A percentile compares a stretch with the other conserved stretches of the same genome.
These are phyloP conservation scores for Trametes punicea DNA, from an alignment of 768 basidiomycete species.

Conservation along the genomic window DNA sequence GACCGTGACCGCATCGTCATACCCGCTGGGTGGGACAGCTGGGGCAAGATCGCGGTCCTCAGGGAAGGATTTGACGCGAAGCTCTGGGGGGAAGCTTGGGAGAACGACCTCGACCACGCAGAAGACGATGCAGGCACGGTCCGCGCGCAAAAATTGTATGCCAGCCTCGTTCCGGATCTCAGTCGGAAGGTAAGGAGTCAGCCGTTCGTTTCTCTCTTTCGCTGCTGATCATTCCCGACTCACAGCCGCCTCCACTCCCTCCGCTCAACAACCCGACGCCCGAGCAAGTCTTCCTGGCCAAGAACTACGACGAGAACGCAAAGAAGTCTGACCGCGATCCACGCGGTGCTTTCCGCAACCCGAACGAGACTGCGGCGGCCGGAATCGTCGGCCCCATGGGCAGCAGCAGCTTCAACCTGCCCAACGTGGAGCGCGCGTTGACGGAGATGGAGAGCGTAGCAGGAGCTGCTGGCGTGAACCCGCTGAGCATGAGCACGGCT, in stretches of 20 bases:
- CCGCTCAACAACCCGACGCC: constrained; percentile 78
- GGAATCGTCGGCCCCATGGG: constrained; percentile 94
- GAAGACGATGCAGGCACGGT: constrained; percentile 42
- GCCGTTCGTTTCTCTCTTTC: too few species aligned
- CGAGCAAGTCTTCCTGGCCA: constrained; percentile 88
- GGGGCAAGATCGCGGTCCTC: constrained; percentile 91
- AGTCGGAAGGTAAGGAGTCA: constrained; percentile 62
- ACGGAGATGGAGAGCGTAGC: constrained; percentile 79
- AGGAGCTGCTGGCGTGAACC: constrained; percentile 29
- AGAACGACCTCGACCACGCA: constrained; percentile 51
- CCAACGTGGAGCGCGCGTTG: constrained; percentile 84
- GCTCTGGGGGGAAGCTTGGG: constrained; percentile 77
- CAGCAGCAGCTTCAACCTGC: constrained; percentile 79
- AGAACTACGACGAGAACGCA: constrained; percentile 88
- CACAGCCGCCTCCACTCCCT: constrained; percentile 67
- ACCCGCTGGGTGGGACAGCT: constrained; percentile 96
- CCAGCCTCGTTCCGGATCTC: constrained; percentile 69
- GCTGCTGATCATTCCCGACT: too few species aligned
- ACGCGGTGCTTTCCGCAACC: constrained; percentile 80
- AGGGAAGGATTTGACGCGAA: constrained; percentile 90
- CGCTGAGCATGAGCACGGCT: constrained; percentile 29
- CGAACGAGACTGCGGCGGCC: constrained; percentile 55
- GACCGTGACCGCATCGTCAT: constrained; percentile 92
- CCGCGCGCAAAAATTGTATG: constrained; percentile 68
- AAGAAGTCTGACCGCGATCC: constrained; percentile 91